Evolutionary conservation across 1,284 basidiomycete genomes (phyloP), one percentile per base, ranked within the genome.

Genomic region (Ceratobasidium sp.): DNA sequence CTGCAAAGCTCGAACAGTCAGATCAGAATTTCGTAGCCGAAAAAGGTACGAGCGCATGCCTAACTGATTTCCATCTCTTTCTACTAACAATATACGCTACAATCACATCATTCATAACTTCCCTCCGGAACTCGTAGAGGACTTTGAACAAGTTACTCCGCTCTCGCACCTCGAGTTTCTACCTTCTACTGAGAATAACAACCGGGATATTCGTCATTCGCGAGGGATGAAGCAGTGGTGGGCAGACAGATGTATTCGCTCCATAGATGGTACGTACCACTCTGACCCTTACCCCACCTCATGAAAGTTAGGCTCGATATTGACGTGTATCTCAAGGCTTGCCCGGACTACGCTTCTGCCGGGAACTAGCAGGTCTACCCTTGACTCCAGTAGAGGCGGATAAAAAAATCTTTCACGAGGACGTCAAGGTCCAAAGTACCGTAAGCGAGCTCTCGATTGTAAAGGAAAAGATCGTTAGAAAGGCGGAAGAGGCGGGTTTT

Each of bases 171-270:
- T 72, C 31, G 15, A 60, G 45, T 72, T 72, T 29, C 7, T 48
- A n/a, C 57, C 45, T 36, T 72, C 69, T n/a, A 1, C 44, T n/a
- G 56, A 57, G 50, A 24, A 72, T 29, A 29, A 47, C 17, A 51
- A n/a, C 15, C 44, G 62, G 22, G 69, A 72, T n/a, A 27, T 17
- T 22, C 54, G 56, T 36, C 45, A 75, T 53, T 56, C 64, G n/a
- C 54, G 47, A 1, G 86, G 86, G 0, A 81, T 87, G 78, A 84
- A 83, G 74, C 76, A 78, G 4, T 87, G 86, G 76, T 90, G 89
- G 88, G 78, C 80, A 24, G 59, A 73, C 11, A 76, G 82, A 60
- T 89, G 89, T 78, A n/a, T 71, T 57, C 80, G 78, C 33, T 88
- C 87, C 75, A 80, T 89, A 59, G 89, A 90, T 75, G 88, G 87